Percentiles rank a stretch among this genome's conserved stretches.
Evolutionary conservation across 345 rosid species (phyloP).

Genomic region (Hibiscus syriacus): DNA sequence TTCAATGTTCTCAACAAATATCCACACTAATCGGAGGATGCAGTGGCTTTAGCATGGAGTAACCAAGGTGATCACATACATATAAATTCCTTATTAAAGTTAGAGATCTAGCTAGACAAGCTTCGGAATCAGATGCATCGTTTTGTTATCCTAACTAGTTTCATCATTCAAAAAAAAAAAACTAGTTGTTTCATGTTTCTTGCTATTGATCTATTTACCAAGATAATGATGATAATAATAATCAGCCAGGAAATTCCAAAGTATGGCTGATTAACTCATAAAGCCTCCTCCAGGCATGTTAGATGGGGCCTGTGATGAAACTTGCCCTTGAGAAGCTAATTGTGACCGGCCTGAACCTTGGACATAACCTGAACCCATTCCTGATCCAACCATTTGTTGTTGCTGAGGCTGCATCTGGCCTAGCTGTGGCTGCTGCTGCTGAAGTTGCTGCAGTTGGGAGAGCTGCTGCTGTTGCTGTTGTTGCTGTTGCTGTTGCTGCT

Average conservation of each 20-base stretch:
- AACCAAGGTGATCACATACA: too few relatives aligned
- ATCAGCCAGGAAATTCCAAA: neutral
- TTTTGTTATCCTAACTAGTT: too few relatives aligned
- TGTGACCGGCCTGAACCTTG: constrained; percentile 64
- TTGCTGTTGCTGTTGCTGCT: constrained; percentile 25
- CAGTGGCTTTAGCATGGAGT: too few relatives aligned
- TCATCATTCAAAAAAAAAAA: too few relatives aligned
- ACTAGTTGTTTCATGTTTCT: too few relatives aligned
- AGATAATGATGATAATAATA: neutral
- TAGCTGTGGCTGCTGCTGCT: constrained; percentile 20
- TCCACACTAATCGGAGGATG: too few relatives aligned
- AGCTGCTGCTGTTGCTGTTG: constrained; percentile 29
- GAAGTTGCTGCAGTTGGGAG: constrained; percentile 27
- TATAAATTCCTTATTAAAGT: too few relatives aligned
- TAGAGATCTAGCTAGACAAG: too few relatives aligned
- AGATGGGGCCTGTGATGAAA: constrained; percentile 61
- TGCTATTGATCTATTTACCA: too few relatives aligned
- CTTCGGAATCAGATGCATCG: too few relatives aligned
- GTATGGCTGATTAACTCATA: constrained; percentile 26
- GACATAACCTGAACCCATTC: constrained; percentile 65
- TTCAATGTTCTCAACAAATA: too few relatives aligned
- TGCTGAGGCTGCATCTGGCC: constrained; percentile 35
- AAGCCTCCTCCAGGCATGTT: constrained; percentile 72
- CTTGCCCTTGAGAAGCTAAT: constrained; percentile 56
- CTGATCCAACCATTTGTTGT: constrained; percentile 69